These are phyloP conservation scores for Ilyonectria sp. DNA, from an alignment of 2,329 filamentous ascomycete genomes.

Conservation along the genomic window DNA sequence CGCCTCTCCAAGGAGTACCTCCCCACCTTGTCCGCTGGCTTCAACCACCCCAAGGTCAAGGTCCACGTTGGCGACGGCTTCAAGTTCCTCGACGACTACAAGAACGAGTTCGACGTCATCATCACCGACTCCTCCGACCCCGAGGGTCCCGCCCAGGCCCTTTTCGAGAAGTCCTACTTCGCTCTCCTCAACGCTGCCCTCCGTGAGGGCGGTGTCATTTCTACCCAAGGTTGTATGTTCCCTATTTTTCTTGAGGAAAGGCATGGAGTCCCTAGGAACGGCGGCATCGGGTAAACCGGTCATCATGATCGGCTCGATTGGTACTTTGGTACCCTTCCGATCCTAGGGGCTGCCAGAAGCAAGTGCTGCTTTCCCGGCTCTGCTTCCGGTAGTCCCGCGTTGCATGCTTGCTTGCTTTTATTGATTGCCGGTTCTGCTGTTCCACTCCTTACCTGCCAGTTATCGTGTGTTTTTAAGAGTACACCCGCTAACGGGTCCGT, in stretches of 20 bases:
- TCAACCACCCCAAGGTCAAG: slow-evolving; percentile 93
- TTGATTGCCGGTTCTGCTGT: slow-evolving; percentile 40
- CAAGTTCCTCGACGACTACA: slow-evolving; percentile 97
- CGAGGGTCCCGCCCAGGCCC: slow-evolving; percentile 93
- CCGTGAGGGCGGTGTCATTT: slow-evolving; percentile 96
- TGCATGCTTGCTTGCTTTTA: slow-evolving; percentile 41
- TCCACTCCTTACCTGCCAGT: slow-evolving; percentile 35
- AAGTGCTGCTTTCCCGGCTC: slow-evolving; percentile 57
- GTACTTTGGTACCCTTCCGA: slow-evolving; percentile 44
- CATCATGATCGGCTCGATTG: slow-evolving; percentile 46
- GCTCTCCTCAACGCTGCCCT: slow-evolving; percentile 92
- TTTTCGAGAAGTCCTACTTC: slow-evolving; percentile 99
- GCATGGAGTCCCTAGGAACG: slow-evolving; percentile 55
- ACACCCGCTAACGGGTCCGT: slow-evolving; percentile 37
- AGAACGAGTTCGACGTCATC: slow-evolving; percentile 99
- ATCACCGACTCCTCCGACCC: slow-evolving; percentile 99
- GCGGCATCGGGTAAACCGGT: slow-evolving; percentile 46
- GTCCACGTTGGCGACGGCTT: slow-evolving; percentile 97
- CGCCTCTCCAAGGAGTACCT: slow-evolving; percentile 99
- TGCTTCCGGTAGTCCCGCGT: slow-evolving; percentile 57
- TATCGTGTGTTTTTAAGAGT: slow-evolving; percentile 31
- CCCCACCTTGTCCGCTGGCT: slow-evolving; percentile 92
- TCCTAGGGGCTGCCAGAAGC: slow-evolving; percentile 56
- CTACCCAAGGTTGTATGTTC: slow-evolving; percentile 99
- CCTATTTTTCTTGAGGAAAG: slow-evolving; percentile 70